Evolutionary conservation across 192 early-diverging fungal genomes (phyloP), one percentile per base, ranked within the genome.

Genomic region (Gonapodya prolifera): DNA sequence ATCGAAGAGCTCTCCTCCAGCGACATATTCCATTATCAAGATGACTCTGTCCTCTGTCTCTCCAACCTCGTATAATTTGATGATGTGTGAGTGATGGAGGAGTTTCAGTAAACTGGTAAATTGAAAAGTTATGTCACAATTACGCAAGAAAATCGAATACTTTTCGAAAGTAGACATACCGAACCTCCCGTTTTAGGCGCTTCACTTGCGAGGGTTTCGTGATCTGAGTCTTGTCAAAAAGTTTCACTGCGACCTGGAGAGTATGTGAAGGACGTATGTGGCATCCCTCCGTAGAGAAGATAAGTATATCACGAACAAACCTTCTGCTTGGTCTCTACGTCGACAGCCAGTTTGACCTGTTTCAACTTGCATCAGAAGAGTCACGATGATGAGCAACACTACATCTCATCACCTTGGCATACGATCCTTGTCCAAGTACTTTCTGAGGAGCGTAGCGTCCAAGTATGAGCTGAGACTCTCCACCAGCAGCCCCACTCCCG

Each of bases 1-100:
- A 29, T 73, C 28, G 32, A 18, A 32, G 69, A 78, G 34, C 34
- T 32, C 69, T 33, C 77, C 77, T 34, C 77, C 77, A 2, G 77
- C 35, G 23, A 69, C 77, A 34, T 78, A 78, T 61, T 78, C 77
- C 77, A 78, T 78, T 30, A 78, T 34, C 29, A 78, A 34, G 70
- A 61, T 61, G 45, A 61, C 45, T 23, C 45, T 61, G 45, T 61
- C 45, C 23, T 61, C 45, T 61, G 45, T 61, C 45, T 61, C 45
- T 16, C 45, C 45, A 61, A 61, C 45, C 45, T 61, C 45, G 45
- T 61, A 61, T 8, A 61, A 23, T 61, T 61, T 61, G 8, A 61
- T 61, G 45, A 61, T 61, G 45, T 61, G 45, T 16, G 45, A 23
- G 23, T 61, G 45, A 61, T 61, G 8, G 45, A 61, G 45, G 8